Evolutionary conservation across 2,329 filamentous ascomycete genomes (phyloP), one percentile per base, ranked within the genome.

Genomic region (Pyrenochaeta sp.): DNA sequence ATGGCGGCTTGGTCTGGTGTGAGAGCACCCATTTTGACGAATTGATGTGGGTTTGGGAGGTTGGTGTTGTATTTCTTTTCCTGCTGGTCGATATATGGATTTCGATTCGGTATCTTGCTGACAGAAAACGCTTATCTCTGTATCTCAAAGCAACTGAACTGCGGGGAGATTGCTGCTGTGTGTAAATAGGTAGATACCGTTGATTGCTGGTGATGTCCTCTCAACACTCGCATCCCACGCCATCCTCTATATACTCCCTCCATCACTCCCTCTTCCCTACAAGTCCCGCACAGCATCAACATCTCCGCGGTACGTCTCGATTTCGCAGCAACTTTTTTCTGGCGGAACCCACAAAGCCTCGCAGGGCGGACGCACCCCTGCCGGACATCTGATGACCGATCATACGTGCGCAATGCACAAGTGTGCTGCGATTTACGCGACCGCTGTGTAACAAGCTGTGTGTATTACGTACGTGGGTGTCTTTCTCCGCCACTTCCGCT

Each of bases 1-100:
- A 87, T 79, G 37, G 79, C 73, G 44, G 81, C 77, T 72, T 91
- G 86, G 35, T 79, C 74, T 18, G 79, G 72, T 8, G 85, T 85
- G 45, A 90, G 74, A 44, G 80, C 22, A 19, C 58, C 47, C 66
- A 69, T 71, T 38, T 19, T 49, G 22, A 18, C 11, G n/a, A 13
- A 22, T 8, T 34, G 13, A 8, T 14, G 19, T 22, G 15, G 9
- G 15, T 19, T 21, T 27, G 4, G 14, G 9, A 13, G 18, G 3
- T 20, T 9, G 8, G 5, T 21, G 18, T 32, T 32, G 8, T 6
- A 9, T 34, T 8, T 6, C 19, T n/a, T n/a, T n/a, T n/a, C n/a
- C n/a, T n/a, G n/a, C n/a, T n/a, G 19, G 19, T 21, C 21, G 17
- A 19, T 21, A 10, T 32, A n/a, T 34, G 9, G 19, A 14, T 22